Percentiles rank a stretch among this genome's conserved stretches.
Evolutionary conservation across 345 rosid genomes (phyloP).

Genomic region (Arabis hirsuta): DNA sequence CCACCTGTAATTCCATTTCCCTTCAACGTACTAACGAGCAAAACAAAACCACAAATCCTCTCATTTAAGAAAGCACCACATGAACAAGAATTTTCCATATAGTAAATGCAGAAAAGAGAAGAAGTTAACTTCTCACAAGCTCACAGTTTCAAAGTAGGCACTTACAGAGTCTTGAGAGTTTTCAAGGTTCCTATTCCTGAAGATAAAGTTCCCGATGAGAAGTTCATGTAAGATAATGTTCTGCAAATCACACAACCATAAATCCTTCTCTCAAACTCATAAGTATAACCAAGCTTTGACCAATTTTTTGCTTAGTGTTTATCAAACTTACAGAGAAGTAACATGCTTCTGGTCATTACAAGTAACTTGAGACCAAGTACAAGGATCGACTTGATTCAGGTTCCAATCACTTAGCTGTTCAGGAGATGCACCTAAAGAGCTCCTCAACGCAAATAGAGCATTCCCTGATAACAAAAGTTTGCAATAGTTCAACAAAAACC

Average conservation of each 20-base stretch:
- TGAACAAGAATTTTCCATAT: too few species aligned
- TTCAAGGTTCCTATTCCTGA: conserved; percentile 71
- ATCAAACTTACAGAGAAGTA: conserved; percentile 65
- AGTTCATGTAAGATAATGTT: conserved; percentile 76
- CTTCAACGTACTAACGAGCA: conserved; percentile 69
- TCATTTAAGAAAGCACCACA: neutral
- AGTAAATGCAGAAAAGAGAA: too few species aligned
- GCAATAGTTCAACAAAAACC: conserved; percentile 18
- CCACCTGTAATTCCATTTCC: conserved; percentile 86
- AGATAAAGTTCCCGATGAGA: conserved; percentile 76
- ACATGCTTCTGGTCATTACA: conserved; percentile 61
- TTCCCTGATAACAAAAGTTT: conserved; percentile 55
- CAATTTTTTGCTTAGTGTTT: neutral
- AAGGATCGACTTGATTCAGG: conserved; percentile 83
- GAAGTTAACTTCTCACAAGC: neutral
- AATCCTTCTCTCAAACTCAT: neutral
- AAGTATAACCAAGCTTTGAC: neutral
- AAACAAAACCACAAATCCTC: conserved; percentile 4
- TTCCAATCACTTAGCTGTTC: conserved; percentile 78
- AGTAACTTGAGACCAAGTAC: conserved; percentile 84
- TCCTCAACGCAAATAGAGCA: conserved; percentile 65
- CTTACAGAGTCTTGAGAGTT: conserved; percentile 77
- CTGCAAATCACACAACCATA: conserved; percentile 52
- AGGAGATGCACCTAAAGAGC: conserved; percentile 56
- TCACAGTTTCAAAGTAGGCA: conserved; percentile 5